These are phyloP conservation scores for Hymenoscyphus repandus DNA, from an alignment of 2,329 filamentous ascomycete genomes.

Conservation along the genomic window DNA sequence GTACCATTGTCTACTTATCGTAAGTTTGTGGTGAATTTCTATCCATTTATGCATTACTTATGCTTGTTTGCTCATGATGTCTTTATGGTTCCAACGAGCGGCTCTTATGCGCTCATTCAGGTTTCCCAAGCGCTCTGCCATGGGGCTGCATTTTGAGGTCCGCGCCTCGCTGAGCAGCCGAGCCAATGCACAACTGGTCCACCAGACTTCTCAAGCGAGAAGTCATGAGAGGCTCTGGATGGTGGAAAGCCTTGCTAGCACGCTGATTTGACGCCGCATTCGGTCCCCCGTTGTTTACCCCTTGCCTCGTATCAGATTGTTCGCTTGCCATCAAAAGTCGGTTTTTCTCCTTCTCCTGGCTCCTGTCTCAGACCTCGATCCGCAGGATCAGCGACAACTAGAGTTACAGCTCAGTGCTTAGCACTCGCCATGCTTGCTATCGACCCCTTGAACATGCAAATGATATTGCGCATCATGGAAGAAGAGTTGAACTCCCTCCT, in stretches of 20 bases:
- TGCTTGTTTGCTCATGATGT: too few species aligned
- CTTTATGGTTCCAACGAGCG: too few species aligned
- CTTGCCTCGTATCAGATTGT: slow-evolving; percentile 11
- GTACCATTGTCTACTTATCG: not conserved
- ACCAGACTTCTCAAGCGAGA: not conserved
- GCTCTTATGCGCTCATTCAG: too few species aligned
- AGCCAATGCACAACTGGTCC: not conserved
- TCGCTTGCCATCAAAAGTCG: not conserved
- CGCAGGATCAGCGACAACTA: slow-evolving; percentile 10
- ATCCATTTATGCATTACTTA: too few species aligned
- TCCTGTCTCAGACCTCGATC: slow-evolving; percentile 2
- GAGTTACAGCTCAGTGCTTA: slow-evolving; percentile 4
- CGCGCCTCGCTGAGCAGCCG: too few species aligned
- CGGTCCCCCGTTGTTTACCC: not conserved
- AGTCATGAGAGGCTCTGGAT: not conserved
- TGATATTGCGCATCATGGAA: not conserved
- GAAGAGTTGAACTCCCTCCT: not conserved
- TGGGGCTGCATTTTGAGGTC: not conserved
- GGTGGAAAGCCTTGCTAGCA: too few species aligned
- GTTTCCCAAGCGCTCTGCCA: slow-evolving; percentile 1
- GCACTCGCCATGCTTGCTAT: slow-evolving; percentile 1
- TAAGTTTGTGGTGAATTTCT: too few species aligned
- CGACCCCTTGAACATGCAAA: not conserved
- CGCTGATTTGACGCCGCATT: too few species aligned
- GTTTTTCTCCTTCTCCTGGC: slow-evolving; percentile 1